These are phyloP conservation scores for Lactarius sp. DNA, from an alignment of 768 basidiomycete species.

Conservation along the genomic window DNA sequence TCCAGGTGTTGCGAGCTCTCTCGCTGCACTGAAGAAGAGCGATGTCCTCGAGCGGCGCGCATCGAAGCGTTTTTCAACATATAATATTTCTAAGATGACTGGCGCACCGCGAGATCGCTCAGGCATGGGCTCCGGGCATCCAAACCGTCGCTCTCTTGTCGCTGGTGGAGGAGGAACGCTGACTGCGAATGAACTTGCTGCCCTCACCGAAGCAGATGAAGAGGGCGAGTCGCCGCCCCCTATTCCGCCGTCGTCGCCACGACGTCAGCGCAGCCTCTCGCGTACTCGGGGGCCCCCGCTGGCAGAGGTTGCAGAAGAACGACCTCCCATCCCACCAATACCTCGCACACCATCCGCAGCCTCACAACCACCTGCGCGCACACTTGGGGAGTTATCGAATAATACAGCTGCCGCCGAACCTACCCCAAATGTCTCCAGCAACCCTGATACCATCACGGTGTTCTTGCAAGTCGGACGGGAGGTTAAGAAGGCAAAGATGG, in stretches of 20 bases:
- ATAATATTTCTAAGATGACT: conserved; percentile 93
- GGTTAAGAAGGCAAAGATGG: conserved; percentile 80
- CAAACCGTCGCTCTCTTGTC: conserved; percentile 65
- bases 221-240: conserved; percentile 33
- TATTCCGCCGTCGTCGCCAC: conserved; percentile 22
- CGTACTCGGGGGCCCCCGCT: conserved; percentile 27
- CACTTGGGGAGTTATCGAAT: neutral
- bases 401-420: conserved; percentile 24
- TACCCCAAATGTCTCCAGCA: conserved; percentile 26
- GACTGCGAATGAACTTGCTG: conserved; percentile 67
- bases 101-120: conserved; percentile 46
- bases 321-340: conserved; percentile 34
- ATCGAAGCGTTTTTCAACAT: conserved; percentile 92
- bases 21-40: conserved; percentile 83
- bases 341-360: conserved; percentile 9
- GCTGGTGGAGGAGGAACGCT: conserved; percentile 49
- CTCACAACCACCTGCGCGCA: neutral
- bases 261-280: conserved; percentile 27
- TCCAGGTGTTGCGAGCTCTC: conserved; percentile 57
- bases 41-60: conserved; percentile 87
- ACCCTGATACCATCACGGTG: conserved; percentile 45
- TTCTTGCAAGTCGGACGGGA: conserved; percentile 89
- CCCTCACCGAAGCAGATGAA: conserved; percentile 71
- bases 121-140: conserved; percentile 35
- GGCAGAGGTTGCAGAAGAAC: conserved; percentile 30